Conservation (phyloP, 805 yeast genomes). For the Yamadazyma akitaensis region DNA sequence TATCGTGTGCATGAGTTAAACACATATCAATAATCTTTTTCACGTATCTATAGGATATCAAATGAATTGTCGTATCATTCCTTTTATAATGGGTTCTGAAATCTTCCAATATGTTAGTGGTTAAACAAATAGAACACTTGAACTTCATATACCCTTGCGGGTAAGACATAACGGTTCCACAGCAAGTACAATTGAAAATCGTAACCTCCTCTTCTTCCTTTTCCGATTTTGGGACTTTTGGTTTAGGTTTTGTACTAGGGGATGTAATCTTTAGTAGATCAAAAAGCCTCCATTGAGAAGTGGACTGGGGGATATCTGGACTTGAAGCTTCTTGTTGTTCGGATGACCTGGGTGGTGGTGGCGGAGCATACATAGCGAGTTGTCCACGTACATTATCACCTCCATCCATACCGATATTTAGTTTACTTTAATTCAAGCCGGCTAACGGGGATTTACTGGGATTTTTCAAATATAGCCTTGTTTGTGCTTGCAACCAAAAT, state of each 20-base stretch:
- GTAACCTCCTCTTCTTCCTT: constrained; percentile 3
- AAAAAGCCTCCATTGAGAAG: constrained; percentile 22
- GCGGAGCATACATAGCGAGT: background rate
- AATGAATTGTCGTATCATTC: constrained; percentile 11
- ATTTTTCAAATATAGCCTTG: constrained; percentile 1
- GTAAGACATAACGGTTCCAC: constrained; percentile 33
- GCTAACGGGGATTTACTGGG: background rate
- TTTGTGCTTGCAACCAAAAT: constrained; percentile 8
- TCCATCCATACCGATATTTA: background rate
- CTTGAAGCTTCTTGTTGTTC: constrained; percentile 7
- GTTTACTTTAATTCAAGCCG: background rate
- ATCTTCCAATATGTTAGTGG: constrained; percentile 36
- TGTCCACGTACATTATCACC: background rate
- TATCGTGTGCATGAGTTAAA: constrained; percentile 16
- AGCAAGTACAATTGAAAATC: constrained; percentile 35
- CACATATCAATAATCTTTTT: constrained; percentile 34
- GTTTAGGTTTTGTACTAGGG: constrained; percentile 1
- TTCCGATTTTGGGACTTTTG: background rate
- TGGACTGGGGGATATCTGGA: constrained; percentile 16
- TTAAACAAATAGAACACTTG: constrained; percentile 61
- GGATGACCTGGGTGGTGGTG: background rate
- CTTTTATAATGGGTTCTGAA: constrained; percentile 9
- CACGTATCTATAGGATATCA: constrained; percentile 30
- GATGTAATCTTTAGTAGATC: constrained; percentile 15
- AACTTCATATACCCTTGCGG: constrained; percentile 34